phyloP scores from a whole-genome alignment of 768 basidiomycete species.

The Phylloporus scabripes region DNA sequence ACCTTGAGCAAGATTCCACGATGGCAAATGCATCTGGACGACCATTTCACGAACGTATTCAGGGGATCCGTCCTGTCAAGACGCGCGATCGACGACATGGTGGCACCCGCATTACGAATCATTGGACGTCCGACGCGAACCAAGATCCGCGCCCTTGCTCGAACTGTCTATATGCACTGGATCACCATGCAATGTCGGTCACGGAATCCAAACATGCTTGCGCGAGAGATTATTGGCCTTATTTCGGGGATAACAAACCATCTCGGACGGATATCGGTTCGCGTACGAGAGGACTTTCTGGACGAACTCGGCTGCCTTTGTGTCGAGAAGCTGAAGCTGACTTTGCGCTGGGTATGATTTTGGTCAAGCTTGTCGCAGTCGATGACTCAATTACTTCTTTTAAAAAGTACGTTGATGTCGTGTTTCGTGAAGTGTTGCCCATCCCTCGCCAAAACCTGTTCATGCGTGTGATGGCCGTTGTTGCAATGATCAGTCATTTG shows the following conservation, averaged over 20 bases:
- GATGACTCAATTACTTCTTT: constrained; percentile 2
- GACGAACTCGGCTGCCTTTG: constrained; percentile 9
- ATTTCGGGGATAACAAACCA: constrained; percentile 3
- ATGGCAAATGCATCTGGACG: constrained; percentile 16
- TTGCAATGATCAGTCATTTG: constrained; percentile 13
- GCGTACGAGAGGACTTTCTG: constrained; percentile 7
- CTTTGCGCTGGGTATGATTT: constrained; percentile 15
- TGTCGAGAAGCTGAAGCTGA: constrained; percentile 9
- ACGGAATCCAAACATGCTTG: constrained; percentile 6
- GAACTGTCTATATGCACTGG: constrained; percentile 13
- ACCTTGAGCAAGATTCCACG: background rate
- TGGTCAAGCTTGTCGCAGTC: background rate
- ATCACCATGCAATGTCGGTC: constrained; percentile 10
- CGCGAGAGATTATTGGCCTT: constrained; percentile 4
- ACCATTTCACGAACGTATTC: constrained; percentile 13
- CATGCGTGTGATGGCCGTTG: constrained; percentile 10
- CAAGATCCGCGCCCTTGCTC: constrained; percentile 10
- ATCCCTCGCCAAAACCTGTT: constrained; percentile 9
- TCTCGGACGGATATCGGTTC: constrained; percentile 7
- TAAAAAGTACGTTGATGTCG: constrained; percentile 6
- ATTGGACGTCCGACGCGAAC: constrained; percentile 8
- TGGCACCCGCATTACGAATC: constrained; percentile 7
- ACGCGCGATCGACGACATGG: constrained; percentile 7
- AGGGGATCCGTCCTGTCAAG: constrained; percentile 2
- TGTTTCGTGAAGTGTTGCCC: background rate